Base-by-base conservation (phyloP, 257 asterid species). In the Solanum medicagineum region DNA sequence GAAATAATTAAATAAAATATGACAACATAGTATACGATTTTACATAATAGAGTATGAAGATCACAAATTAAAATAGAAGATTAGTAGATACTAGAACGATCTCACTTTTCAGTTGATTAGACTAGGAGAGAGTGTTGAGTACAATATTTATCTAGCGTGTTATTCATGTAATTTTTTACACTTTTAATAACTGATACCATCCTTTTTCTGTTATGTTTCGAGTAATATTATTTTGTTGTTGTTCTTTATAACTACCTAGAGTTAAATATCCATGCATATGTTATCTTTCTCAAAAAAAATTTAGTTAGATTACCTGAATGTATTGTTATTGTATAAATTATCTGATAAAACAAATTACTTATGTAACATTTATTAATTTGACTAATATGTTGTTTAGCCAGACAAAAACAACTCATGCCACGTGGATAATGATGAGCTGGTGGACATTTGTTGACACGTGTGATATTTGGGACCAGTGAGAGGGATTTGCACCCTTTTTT, bases 401-500 rank as follows among this genome's bases (percentile, higher is more conserved):
- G 75, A 68, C 1, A 68, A 69, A 6, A 19, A 7, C 10, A 57
- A 3, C 75, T 9, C 32, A 81, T 87, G 73, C 87, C 83, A 84
- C 87, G 57, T 55, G 85, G 89, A 42, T 10, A 40, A 83, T 40
- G 57, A 83, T 86, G 81, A 32, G 7, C 20, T 63, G 57, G 86
- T 51, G 22, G 15, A 0, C 36, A 16, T 53, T 85, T 81, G 19
- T 86, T 82, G 88, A 57, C 88, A 86, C 83, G 88, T 81, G 56
- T 57, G 7, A 53, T 62, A 1, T 53, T 16, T n/a, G 62, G 80
- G 71, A 40, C 44, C 57, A 29, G 14, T 20, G 10, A 84, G 19
- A 44, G 47, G 36, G 54, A 15, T 19, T 57, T 19, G n/a, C 6
- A 24, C 4, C 10, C 51, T 45, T 45, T 63, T 63, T 63, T n/a